phyloP scores from a whole-genome alignment of 345 rosid genomes.

The Heritiera fomes region DNA sequence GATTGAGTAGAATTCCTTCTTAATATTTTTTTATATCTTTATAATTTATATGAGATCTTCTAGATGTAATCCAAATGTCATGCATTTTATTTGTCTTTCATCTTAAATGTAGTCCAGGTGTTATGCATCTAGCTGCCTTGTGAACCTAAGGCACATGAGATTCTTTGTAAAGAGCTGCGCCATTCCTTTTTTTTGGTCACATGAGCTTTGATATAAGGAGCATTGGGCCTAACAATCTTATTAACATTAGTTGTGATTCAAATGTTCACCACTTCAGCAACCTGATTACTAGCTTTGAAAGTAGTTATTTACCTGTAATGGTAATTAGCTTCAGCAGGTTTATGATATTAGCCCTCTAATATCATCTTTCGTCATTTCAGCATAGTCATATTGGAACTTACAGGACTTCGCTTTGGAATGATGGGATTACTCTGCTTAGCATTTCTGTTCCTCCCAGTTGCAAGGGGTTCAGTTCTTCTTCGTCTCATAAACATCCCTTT shows the following conservation, averaged over 20 bases:
- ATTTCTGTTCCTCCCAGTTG: slow-evolving; percentile 76
- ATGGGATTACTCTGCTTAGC: slow-evolving; percentile 71
- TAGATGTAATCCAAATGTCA: no score
- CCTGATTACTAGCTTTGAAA: neutral
- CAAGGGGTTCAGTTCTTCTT: slow-evolving; percentile 87
- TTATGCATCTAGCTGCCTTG: no score
- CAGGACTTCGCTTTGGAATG: slow-evolving; percentile 50
- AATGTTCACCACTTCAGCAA: neutral
- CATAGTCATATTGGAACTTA: neutral
- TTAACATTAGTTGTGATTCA: neutral
- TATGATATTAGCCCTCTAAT: neutral
- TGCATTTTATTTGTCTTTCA: no score
- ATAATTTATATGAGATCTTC: no score
- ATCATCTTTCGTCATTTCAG: slow-evolving; percentile 3
- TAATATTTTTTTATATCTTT: no score
- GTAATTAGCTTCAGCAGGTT: neutral
- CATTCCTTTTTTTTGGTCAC: no score
- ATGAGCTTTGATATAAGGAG: no score
- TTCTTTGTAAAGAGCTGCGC: no score
- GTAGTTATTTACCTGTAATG: neutral
- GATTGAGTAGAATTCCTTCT: no score
- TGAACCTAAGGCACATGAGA: no score
- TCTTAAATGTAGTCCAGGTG: no score
- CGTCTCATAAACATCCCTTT: slow-evolving; percentile 80
- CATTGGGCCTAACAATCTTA: neutral